These are phyloP conservation scores for Salvia splendens DNA, from an alignment of 257 asterid species.

Conservation along the genomic window DNA sequence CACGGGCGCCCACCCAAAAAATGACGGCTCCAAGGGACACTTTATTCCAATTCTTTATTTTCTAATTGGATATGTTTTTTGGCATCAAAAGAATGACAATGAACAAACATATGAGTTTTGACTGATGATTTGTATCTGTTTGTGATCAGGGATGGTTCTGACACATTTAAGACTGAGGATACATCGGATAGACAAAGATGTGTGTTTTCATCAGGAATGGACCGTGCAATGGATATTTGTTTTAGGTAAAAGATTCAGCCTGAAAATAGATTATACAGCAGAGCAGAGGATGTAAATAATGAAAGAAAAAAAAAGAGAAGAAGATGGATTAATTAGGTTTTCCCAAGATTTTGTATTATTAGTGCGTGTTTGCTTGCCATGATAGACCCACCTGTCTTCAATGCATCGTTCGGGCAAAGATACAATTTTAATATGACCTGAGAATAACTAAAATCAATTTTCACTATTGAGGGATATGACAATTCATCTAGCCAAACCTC, in stretches of 20 bases:
- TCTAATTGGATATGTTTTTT: not conserved
- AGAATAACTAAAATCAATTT: too few relatives aligned
- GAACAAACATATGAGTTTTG: not conserved
- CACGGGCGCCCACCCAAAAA: not conserved
- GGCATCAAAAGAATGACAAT: not conserved
- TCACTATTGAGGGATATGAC: too few relatives aligned
- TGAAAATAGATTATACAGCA: slow-evolving; percentile 16
- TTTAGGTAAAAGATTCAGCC: slow-evolving; percentile 6
- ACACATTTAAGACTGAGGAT: slow-evolving; percentile 36
- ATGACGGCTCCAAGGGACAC: not conserved
- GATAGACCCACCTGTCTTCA: too few relatives aligned
- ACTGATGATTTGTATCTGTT: not conserved
- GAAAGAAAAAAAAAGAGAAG: not conserved
- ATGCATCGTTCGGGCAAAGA: too few relatives aligned
- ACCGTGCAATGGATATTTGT: not conserved
- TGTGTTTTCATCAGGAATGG: not conserved
- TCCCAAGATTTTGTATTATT: too few relatives aligned
- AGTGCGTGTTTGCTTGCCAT: too few relatives aligned
- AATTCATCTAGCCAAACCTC: too few relatives aligned
- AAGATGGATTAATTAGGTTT: too few relatives aligned
- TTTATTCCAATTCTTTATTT: not conserved
- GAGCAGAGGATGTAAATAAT: not conserved
- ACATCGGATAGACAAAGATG: slow-evolving; percentile 33
- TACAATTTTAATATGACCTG: too few relatives aligned
- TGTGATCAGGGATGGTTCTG: slow-evolving; percentile 43